Conservation (phyloP, 169 alveolate species). For the Eimeria sp. region DNA sequence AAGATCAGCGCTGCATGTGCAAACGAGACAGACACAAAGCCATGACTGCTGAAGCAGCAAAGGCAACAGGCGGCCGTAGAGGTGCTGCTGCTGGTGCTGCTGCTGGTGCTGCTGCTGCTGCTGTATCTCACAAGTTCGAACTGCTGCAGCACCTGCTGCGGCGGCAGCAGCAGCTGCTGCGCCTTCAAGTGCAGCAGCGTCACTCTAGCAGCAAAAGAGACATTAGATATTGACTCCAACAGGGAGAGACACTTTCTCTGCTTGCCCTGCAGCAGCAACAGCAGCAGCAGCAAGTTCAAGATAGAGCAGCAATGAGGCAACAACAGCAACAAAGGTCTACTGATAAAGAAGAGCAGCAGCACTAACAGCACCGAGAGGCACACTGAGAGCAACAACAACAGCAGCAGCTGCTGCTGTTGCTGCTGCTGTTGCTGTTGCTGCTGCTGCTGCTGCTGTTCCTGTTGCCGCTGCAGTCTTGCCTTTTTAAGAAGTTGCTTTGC, state of each 20-base stretch:
- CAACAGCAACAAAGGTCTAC: background rate
- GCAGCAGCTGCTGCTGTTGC: background rate
- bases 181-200: background rate
- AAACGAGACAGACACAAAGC: background rate
- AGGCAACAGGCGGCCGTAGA: too few relatives aligned
- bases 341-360: background rate
- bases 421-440: background rate
- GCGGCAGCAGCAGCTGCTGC: constrained; percentile 36
- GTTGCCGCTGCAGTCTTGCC: background rate
- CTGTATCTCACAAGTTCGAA: constrained; percentile 1
- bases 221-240: background rate
- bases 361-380: background rate
- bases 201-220: background rate
- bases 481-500: constrained; percentile 2
- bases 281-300: background rate
- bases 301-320: background rate
- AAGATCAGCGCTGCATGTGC: background rate
- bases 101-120: constrained; percentile 4
- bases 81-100: background rate
- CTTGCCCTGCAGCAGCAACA: constrained; percentile 25
- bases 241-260: background rate
- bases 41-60: background rate
- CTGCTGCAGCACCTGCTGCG: constrained; percentile 42
- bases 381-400: background rate
- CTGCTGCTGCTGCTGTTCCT: background rate